phyloP scores from a whole-genome alignment of 2,329 filamentous ascomycete species.

The Colletotrichum tanaceti region DNA sequence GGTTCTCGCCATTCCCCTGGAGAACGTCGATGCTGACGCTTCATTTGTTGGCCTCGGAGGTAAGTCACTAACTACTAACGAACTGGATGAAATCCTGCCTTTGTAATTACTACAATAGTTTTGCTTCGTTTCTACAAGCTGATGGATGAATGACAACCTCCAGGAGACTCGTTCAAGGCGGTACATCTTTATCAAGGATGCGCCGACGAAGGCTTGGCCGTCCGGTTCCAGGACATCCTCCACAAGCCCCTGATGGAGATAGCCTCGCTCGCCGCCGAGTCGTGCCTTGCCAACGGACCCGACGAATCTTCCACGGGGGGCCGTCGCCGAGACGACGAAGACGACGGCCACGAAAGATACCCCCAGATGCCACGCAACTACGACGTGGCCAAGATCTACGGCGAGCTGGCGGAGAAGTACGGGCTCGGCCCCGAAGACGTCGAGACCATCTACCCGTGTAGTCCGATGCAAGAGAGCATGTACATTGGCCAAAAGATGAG shows the following conservation, averaged over 20 bases:
- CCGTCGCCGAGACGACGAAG: not conserved
- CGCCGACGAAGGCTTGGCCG: constrained; percentile 18
- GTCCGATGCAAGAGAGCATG: constrained; percentile 53
- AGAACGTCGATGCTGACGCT: constrained; percentile 4
- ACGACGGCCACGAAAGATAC: not conserved
- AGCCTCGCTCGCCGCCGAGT: not conserved
- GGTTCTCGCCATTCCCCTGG: constrained; percentile 5
- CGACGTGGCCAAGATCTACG: not conserved
- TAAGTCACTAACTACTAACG: not conserved
- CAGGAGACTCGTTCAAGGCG: constrained; percentile 35
- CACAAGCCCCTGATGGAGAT: constrained; percentile 19
- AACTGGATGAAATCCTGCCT: no score
- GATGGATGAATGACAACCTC: not conserved
- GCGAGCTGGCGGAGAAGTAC: not conserved
- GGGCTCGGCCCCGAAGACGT: constrained; percentile 30
- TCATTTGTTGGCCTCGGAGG: constrained; percentile 28
- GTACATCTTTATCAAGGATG: constrained; percentile 29
- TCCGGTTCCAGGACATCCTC: constrained; percentile 32
- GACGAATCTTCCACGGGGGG: not conserved
- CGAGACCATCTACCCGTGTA: constrained; percentile 52
- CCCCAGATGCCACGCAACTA: constrained; percentile 14
- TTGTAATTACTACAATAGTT: no score
- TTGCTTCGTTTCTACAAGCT: no score
- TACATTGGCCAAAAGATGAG: constrained; percentile 48
- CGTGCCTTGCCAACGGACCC: no score